Conservation (phyloP, 305 asterid genomes). For the Coffea humblotiana region DNA sequence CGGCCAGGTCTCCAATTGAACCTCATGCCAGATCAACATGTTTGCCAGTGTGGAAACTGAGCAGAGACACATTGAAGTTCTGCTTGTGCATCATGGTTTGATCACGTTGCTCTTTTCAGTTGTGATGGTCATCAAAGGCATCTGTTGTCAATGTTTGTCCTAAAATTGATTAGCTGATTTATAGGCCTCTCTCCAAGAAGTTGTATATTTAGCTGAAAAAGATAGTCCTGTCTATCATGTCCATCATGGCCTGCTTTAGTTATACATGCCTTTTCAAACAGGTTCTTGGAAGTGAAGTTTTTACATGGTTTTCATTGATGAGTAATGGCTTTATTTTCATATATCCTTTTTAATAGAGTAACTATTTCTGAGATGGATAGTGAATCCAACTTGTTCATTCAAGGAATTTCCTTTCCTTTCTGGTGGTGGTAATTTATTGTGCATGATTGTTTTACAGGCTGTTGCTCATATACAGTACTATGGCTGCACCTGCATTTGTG, state of each 20-base stretch:
- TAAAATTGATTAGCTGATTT: not conserved
- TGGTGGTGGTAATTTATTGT: not conserved
- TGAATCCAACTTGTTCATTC: not conserved
- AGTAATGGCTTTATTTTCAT: not conserved
- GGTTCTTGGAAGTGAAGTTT: not conserved
- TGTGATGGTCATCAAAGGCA: not conserved
- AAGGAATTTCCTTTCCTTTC: not conserved
- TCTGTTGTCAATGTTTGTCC: not conserved
- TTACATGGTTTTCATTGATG: not conserved
- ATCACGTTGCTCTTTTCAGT: not conserved
- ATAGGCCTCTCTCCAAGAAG: not conserved
- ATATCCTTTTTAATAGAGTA: not conserved
- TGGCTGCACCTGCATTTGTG: not conserved
- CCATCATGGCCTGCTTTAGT: not conserved
- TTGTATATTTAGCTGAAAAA: not conserved
- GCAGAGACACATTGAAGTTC: constrained; percentile 1
- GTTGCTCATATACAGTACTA: not conserved
- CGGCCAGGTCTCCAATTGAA: not conserved
- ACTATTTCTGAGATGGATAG: not conserved
- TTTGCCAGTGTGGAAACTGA: not conserved
- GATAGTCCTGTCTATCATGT: not conserved
- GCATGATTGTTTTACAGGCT: not conserved
- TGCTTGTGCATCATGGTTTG: not conserved
- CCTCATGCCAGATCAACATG: not conserved
- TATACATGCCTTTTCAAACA: not conserved